A percentile compares a stretch with the other conserved stretches of the same genome.
These are phyloP conservation scores for Aspergillus awamori DNA, from an alignment of 2,329 filamentous ascomycete species.

Conservation along the genomic window DNA sequence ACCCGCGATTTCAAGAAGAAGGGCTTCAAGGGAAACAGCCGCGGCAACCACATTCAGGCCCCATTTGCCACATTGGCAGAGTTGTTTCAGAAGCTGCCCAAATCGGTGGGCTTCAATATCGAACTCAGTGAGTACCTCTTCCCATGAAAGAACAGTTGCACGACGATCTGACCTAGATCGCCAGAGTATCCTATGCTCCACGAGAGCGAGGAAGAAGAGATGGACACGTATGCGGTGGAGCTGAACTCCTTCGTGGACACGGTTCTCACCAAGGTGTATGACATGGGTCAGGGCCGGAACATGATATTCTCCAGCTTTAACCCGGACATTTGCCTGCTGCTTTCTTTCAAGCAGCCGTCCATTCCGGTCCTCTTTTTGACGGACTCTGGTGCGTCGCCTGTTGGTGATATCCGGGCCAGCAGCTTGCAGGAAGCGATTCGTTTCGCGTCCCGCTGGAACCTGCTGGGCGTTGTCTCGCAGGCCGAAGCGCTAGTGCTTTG, in stretches of 20 bases:
- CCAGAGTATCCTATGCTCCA: conserved; percentile 92
- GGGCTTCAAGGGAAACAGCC: conserved; percentile 92
- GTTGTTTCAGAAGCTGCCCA: conserved; percentile 81
- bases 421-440: conserved; percentile 94
- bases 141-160: conserved; percentile 27
- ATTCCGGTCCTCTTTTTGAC: conserved; percentile 95
- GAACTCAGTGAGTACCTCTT: conserved; percentile 70
- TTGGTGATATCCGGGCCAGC: conserved; percentile 86
- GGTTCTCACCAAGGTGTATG: conserved; percentile 86
- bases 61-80: conserved; percentile 95
- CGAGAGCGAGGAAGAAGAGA: conserved; percentile 91
- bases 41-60: conserved; percentile 92
- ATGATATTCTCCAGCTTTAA: conserved; percentile 98
- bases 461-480: conserved; percentile 87
- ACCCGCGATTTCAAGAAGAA: conserved; percentile 93
- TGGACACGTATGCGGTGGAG: conserved; percentile 95
- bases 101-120: conserved; percentile 91
- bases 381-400: conserved; percentile 77
- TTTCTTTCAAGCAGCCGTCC: conserved; percentile 95
- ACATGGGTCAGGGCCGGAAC: conserved; percentile 77
- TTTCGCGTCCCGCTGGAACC: conserved; percentile 92
- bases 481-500: conserved; percentile 87
- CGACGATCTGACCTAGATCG: conserved; percentile 32
- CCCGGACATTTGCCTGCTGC: conserved; percentile 89
- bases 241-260: conserved; percentile 96